These are phyloP conservation scores for Angophora floribunda DNA, from an alignment of 345 rosid species.

Conservation along the genomic window DNA sequence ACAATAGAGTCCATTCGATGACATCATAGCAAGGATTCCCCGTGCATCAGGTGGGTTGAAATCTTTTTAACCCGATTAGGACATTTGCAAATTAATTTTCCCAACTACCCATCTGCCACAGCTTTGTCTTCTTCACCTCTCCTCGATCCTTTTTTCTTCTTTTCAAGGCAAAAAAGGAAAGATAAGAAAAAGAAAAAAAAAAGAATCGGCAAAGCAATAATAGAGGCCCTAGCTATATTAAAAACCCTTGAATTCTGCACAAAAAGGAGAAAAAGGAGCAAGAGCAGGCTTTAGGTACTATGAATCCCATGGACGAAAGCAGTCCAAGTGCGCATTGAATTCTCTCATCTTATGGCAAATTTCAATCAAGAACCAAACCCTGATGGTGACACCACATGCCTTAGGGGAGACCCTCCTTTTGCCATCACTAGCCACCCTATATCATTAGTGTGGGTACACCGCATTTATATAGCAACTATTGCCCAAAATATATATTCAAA, in stretches of 20 bases:
- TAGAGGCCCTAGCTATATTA: background rate
- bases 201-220: background rate
- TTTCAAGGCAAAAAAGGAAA: background rate
- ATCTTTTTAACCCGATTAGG: background rate
- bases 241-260: background rate
- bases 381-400: background rate
- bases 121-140: background rate
- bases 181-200: background rate
- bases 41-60: background rate
- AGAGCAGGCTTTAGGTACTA: slow-evolving; percentile 22
- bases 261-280: background rate
- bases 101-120: background rate
- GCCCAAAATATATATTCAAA: background rate
- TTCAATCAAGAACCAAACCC: background rate
- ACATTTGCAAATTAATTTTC: background rate
- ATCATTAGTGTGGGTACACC: background rate
- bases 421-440: background rate
- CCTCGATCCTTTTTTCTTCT: background rate
- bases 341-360: background rate
- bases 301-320: slow-evolving; percentile 20
- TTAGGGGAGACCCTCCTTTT: background rate
- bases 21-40: background rate
- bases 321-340: slow-evolving; percentile 29
- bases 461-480: background rate
- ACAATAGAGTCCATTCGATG: background rate